Conservation (phyloP, 176 grass and related monocot genomes). For the Triticum monococcum region DNA sequence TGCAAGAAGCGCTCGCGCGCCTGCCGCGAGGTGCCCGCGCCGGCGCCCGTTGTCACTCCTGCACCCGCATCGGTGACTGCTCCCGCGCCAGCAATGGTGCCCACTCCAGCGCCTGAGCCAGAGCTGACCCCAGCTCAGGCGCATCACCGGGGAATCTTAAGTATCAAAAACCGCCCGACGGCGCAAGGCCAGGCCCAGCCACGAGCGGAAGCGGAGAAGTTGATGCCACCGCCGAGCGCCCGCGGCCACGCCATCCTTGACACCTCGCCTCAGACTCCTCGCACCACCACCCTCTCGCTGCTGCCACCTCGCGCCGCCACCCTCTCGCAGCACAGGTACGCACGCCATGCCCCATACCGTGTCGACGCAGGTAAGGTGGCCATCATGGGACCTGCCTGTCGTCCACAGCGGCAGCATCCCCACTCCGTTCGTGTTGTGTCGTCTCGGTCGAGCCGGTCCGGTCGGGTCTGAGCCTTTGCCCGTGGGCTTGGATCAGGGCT, state of each 20-base stretch:
- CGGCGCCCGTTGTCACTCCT: neutral
- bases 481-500: too few species aligned
- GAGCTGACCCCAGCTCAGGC: constrained; percentile 21
- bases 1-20: constrained; percentile 71
- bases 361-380: neutral
- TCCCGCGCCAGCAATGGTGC: neutral
- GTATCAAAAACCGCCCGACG: constrained; percentile 1
- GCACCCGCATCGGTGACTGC: neutral
- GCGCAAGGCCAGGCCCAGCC: neutral
- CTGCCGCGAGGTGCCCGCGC: constrained; percentile 39
- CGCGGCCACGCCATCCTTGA: constrained; percentile 43
- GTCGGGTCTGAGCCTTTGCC: too few species aligned
- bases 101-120: neutral
- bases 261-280: constrained; percentile 11
- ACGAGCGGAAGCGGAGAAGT: constrained; percentile 33
- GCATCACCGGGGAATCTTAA: constrained; percentile 7
- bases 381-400: neutral
- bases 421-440: too few species aligned
- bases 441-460: neutral
- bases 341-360: neutral
- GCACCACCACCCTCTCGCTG: neutral
- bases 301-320: constrained; percentile 4
- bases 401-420: neutral
- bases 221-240: constrained; percentile 54
- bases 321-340: constrained; percentile 41